A percentile compares a stretch with the other conserved stretches of the same genome.
phyloP scores from a whole-genome alignment of 163 green algal genomes.

The Coccomyxa subellipsoidea region DNA sequence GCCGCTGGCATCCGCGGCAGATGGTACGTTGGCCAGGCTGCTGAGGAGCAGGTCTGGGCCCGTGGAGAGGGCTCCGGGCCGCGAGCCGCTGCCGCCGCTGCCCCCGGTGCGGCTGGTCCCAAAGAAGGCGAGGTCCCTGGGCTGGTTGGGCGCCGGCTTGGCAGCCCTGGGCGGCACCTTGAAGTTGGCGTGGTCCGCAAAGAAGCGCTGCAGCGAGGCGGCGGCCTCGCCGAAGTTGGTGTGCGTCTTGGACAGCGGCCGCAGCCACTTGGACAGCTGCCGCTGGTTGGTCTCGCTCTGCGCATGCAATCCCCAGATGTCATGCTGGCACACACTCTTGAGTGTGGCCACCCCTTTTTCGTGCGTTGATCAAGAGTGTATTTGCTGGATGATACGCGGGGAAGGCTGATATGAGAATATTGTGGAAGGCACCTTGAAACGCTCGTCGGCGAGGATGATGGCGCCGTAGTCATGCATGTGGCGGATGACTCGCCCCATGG shows the following conservation, averaged over 20 bases:
- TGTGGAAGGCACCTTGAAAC: slow-evolving; percentile 58
- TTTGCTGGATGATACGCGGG: too few relatives aligned
- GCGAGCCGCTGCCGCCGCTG: background rate
- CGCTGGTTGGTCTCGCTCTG: slow-evolving; percentile 20
- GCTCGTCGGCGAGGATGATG: slow-evolving; percentile 83
- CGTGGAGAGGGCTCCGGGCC: background rate
- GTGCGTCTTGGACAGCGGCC: slow-evolving; percentile 51
- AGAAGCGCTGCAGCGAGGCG: slow-evolving; percentile 72
- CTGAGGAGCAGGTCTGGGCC: background rate
- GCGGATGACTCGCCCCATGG: slow-evolving; percentile 86
- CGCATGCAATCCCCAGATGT: background rate
- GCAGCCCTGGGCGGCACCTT: background rate
- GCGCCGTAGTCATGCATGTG: slow-evolving; percentile 87
- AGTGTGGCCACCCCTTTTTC: background rate
- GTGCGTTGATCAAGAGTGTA: background rate
- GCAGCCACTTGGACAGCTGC: slow-evolving; percentile 80
- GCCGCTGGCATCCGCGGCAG: slow-evolving; percentile 21
- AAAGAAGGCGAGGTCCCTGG: background rate
- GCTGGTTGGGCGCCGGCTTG: background rate
- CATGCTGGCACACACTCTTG: background rate
- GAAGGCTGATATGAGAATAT: too few relatives aligned
- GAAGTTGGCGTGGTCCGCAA: slow-evolving; percentile 25
- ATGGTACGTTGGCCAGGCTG: slow-evolving; percentile 12
- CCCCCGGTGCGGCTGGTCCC: background rate
- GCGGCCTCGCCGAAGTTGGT: slow-evolving; percentile 62